Evolutionary conservation across 352 stramenopile species (phyloP).

Genomic region (Pythium plurisporium): DNA sequence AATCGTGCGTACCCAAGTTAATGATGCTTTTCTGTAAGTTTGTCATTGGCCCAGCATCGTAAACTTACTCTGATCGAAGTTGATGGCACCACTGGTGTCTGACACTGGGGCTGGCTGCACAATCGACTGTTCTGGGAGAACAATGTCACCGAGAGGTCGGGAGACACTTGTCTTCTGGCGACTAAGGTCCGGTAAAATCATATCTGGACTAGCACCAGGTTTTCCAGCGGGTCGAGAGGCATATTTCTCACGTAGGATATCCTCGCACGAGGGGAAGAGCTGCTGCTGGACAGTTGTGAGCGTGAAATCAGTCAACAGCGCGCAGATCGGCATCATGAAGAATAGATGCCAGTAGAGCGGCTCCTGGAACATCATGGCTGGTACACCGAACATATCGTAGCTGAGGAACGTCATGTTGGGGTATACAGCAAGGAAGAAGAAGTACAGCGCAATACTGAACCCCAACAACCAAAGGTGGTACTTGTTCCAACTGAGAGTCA

Average conservation of each 20-base stretch:
- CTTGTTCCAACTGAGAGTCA: constrained; percentile 62
- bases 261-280: constrained; percentile 42
- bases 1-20: background rate
- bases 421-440: constrained; percentile 65
- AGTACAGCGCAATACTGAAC: constrained; percentile 56
- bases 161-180: background rate
- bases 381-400: constrained; percentile 62
- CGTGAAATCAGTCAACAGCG: constrained; percentile 41
- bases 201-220: constrained; percentile 8
- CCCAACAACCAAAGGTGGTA: constrained; percentile 45
- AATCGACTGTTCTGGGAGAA: constrained; percentile 13
- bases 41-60: too few species aligned
- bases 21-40: too few species aligned
- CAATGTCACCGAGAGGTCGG: constrained; percentile 4
- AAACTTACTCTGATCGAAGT: constrained; percentile 1
- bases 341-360: constrained; percentile 57
- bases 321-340: constrained; percentile 41
- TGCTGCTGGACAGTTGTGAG: constrained; percentile 39
- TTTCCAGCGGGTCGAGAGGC: constrained; percentile 14
- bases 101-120: background rate
- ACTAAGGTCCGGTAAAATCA: background rate
- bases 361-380: constrained; percentile 32
- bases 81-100: background rate
- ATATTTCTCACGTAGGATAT: constrained; percentile 58
- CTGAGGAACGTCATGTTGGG: constrained; percentile 64